Evolutionary conservation across 1,139 yeast species (phyloP).

Genomic region (Nakaseomyces sp.): DNA sequence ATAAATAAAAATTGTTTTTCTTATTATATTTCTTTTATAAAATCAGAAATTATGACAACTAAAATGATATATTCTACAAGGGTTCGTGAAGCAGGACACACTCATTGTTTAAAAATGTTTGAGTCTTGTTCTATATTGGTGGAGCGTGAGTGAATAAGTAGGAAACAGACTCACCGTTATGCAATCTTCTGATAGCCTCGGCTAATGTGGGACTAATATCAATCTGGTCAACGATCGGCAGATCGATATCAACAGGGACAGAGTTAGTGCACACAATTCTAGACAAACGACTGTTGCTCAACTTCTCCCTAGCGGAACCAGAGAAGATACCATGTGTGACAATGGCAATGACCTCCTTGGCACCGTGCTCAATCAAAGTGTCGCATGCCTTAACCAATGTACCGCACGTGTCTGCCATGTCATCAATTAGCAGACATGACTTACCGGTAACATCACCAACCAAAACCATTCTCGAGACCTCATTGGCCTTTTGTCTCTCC

Average conservation of each 20-base stretch:
- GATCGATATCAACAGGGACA: slow-evolving; percentile 57
- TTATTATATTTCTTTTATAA: too few relatives aligned
- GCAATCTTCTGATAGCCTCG: slow-evolving; percentile 73
- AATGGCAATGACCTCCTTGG: slow-evolving; percentile 66
- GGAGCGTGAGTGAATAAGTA: slow-evolving; percentile 53
- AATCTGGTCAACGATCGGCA: slow-evolving; percentile 53
- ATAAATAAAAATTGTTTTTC: too few relatives aligned
- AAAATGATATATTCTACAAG: background rate
- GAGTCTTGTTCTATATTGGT: background rate
- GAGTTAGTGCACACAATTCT: slow-evolving; percentile 69
- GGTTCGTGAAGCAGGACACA: too few relatives aligned
- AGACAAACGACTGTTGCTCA: slow-evolving; percentile 50
- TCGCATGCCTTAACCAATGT: slow-evolving; percentile 67
- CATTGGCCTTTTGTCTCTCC: slow-evolving; percentile 73
- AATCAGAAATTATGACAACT: too few relatives aligned
- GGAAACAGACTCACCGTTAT: slow-evolving; percentile 75
- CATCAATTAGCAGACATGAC: slow-evolving; percentile 65
- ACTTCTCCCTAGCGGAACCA: slow-evolving; percentile 56
- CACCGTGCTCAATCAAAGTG: slow-evolving; percentile 49
- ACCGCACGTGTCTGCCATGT: slow-evolving; percentile 83
- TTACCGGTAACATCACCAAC: slow-evolving; percentile 72
- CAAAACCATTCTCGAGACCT: slow-evolving; percentile 66
- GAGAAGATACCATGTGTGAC: slow-evolving; percentile 77
- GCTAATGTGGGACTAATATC: slow-evolving; percentile 70
- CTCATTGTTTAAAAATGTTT: too few relatives aligned